Evolutionary conservation across 768 basidiomycete species (phyloP).

Genomic region (Sporobolomyces roseus): DNA sequence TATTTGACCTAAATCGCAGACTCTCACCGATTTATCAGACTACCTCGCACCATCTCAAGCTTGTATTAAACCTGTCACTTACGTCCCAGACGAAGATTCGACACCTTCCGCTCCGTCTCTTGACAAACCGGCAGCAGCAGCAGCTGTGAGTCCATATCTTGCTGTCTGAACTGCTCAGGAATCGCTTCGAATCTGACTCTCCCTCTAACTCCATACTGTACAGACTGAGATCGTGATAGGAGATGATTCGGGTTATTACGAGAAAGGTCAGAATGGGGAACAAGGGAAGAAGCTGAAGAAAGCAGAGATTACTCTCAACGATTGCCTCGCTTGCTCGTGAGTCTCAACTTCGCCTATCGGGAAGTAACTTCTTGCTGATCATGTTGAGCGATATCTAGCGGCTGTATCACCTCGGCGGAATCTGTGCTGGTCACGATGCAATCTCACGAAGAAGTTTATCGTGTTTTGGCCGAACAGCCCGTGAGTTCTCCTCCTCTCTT

Average conservation of each 20-base stretch:
- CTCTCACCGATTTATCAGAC: constrained; percentile 52
- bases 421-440: constrained; percentile 93
- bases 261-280: constrained; percentile 59
- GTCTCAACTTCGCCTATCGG: constrained; percentile 45
- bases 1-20: background rate
- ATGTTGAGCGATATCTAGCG: constrained; percentile 55
- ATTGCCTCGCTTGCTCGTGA: constrained; percentile 96
- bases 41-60: constrained; percentile 94
- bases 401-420: constrained; percentile 98
- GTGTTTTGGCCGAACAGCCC: constrained; percentile 64
- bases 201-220: constrained; percentile 44
- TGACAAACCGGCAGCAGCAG: constrained; percentile 37
- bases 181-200: background rate
- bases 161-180: background rate
- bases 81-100: constrained; percentile 52
- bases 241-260: constrained; percentile 69
- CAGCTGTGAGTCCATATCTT: constrained; percentile 20
- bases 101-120: constrained; percentile 53
- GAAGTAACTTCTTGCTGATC: constrained; percentile 16
- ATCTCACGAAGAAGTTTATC: constrained; percentile 86
- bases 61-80: constrained; percentile 90
- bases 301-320: constrained; percentile 92
- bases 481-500: constrained; percentile 39
- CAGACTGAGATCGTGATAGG: constrained; percentile 93
- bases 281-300: constrained; percentile 67